phyloP scores from a whole-genome alignment of 2,329 filamentous ascomycete genomes.

The Biscogniauxia sp. region DNA sequence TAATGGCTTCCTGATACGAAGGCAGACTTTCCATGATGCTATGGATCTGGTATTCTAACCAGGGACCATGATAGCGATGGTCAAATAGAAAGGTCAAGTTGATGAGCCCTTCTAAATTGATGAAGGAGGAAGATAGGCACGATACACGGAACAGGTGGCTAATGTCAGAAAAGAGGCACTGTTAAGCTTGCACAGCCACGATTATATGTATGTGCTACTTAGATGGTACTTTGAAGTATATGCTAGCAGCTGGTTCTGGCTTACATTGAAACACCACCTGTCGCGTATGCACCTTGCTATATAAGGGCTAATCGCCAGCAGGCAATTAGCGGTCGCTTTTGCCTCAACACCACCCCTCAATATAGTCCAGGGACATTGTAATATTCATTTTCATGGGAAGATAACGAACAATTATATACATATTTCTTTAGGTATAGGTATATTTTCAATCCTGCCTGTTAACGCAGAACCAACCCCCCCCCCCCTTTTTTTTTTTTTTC shows the following conservation, averaged over 20 bases:
- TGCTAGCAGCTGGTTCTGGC: too few relatives aligned
- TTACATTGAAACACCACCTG: background rate
- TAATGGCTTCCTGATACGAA: constrained; percentile 52
- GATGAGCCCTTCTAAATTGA: background rate
- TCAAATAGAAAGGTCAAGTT: background rate
- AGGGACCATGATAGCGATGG: background rate
- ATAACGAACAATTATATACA: too few relatives aligned
- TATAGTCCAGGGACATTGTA: too few relatives aligned
- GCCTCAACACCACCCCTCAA: too few relatives aligned
- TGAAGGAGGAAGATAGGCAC: background rate
- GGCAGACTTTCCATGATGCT: constrained; percentile 41
- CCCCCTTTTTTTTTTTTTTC: too few relatives aligned
- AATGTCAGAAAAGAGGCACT: background rate
- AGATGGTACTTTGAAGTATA: background rate
- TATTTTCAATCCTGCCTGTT: too few relatives aligned
- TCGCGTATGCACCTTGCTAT: background rate
- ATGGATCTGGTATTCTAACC: background rate
- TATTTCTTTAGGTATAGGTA: too few relatives aligned
- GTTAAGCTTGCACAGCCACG: background rate
- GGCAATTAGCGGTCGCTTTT: too few relatives aligned
- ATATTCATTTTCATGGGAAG: too few relatives aligned
- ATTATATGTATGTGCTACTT: too few relatives aligned
- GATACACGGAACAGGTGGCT: background rate
- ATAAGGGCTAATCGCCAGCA: too few relatives aligned
- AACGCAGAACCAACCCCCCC: too few relatives aligned